Base-by-base conservation (phyloP, 1,284 basidiomycete species). In the Meripilus lineatus region DNA sequence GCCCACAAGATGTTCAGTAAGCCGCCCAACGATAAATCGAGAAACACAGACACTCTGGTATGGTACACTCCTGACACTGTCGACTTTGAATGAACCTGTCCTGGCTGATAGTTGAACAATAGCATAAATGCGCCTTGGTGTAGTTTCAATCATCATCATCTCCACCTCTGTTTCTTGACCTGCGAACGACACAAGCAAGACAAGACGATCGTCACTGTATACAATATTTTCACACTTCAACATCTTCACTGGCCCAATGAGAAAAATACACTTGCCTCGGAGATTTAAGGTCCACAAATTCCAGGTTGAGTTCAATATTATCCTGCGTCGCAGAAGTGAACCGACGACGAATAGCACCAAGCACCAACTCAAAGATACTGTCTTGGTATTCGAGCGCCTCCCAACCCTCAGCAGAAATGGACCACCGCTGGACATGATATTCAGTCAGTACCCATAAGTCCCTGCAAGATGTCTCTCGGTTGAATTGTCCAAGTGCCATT, bases 151-250 rank as follows among this genome's bases (percentile, higher is more conserved):
- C 13, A 67, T 63, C 64, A 73, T 71, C 0, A 57, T 56, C 45
- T 17, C 17, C 6, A 65, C 62, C 35, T 77, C 74, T n/a, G n/a
- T n/a, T 45, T 81, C 77, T 13, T 66, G 60, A 4, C 74, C 78
- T 32, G 79, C 77, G 62, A 84, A 84, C 2, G 87, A 89, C 14
- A 82, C 70, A 22, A 89, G 65, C 14, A 89, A 57, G 5, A 81
- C 68, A 20, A 87, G 63, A 26, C 72, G 69, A 49, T 21, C 14
- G 33, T 32, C 13, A 34, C 33, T 21, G 45, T 38, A 38, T 11
- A 43, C 23, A 30, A 10, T 10, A 10, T 10, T 30, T 30, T 30
- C 10, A 10, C 10, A 25, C 25, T 7, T 32, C 37, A 32, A 25
- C 1, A 32, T 2, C 21, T 23, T 30, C 10, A 17, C 23, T n/a